Base-by-base conservation (phyloP, 202 grass and related monocot genomes). In the Brachypodium distachyon region DNA sequence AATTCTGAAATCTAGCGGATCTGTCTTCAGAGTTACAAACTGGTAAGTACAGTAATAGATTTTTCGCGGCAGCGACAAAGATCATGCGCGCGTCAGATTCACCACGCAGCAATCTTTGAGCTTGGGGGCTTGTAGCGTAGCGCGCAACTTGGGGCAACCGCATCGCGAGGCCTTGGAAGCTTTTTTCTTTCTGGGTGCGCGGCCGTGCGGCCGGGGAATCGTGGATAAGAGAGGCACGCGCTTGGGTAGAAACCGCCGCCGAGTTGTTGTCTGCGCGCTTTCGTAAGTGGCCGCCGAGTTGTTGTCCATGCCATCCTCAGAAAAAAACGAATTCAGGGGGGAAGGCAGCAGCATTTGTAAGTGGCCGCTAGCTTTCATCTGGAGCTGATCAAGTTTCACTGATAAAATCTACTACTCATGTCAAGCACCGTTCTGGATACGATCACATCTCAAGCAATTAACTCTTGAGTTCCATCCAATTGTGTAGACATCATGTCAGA, bases 101-200 rank as follows among this genome's bases (percentile, higher is more conserved):
- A 21, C 31, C 18, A 61, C 38, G 42, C 60, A 80, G 22, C 84
- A 41, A 26, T 53, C 34, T 40, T 49, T 40, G 46, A 8, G 47
- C 27, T 12, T 26, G 19, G 23, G 25, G 14, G 0, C 0, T 67
- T 73, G 85, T 82, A 73, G 57, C n/a, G 19, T 73, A 67, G 85
- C 85, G 57, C 19, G 59, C 74, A 78, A 78, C 67, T 82, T 87
- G 85, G 12, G 56, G 38, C 31, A 61, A 62, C 22, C 71, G 41
- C 51, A 39, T 22, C 39, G 50, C 48, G 5, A 16, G 28, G 39
- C 43, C 14, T 27, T 51, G 36, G 39, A 50, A 65, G 31, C 49
- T 73, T 73, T 59, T 14, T n/a, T n/a, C n/a, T n/a, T n/a, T n/a
- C n/a, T n/a, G n/a, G n/a, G n/a, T n/a, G n/a, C n/a, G n/a, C n/a